phyloP scores from a whole-genome alignment of 2,329 filamentous ascomycete species.

The Fusarium virguliforme region DNA sequence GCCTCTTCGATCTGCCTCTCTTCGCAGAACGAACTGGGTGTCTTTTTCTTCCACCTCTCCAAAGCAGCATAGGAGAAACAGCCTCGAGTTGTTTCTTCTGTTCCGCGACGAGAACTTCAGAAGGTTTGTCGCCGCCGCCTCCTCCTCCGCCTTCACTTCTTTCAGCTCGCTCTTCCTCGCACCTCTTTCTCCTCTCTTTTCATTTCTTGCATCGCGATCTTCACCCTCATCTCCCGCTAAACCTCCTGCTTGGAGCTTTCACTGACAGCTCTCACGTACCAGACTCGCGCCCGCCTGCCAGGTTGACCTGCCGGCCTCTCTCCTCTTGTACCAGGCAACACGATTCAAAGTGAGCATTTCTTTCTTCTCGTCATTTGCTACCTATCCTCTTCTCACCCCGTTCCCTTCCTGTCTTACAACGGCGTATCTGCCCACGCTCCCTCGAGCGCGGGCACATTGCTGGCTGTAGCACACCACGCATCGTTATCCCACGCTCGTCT shows the following conservation, averaged over 20 bases:
- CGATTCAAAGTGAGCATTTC: not conserved
- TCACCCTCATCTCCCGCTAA: too few relatives aligned
- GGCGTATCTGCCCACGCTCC: not conserved
- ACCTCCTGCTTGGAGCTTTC: not conserved
- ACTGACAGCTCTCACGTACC: not conserved
- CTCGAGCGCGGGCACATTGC: not conserved
- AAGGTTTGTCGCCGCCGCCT: conserved; percentile 22
- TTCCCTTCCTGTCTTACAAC: not conserved
- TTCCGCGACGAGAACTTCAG: conserved; percentile 14
- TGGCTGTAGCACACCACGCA: not conserved
- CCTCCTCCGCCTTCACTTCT: not conserved
- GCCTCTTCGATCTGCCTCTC: conserved; percentile 4
- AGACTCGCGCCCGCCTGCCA: not conserved
- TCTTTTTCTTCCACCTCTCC: conserved; percentile 6
- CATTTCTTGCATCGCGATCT: not conserved
- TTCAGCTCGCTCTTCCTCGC: not conserved
- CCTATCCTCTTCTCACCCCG: not conserved
- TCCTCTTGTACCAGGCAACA: not conserved
- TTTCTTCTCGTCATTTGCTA: not conserved
- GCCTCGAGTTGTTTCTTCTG: conserved; percentile 34
- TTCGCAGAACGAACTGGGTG: conserved; percentile 1
- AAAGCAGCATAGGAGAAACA: conserved; percentile 30
- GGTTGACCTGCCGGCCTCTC: not conserved
- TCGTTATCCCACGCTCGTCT: not conserved
- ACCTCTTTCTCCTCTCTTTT: not conserved